Percentiles rank a stretch among this genome's conserved stretches.
Evolutionary conservation across 129 eudicot genomes (phyloP).

Genomic region (Flaveria linearis): DNA sequence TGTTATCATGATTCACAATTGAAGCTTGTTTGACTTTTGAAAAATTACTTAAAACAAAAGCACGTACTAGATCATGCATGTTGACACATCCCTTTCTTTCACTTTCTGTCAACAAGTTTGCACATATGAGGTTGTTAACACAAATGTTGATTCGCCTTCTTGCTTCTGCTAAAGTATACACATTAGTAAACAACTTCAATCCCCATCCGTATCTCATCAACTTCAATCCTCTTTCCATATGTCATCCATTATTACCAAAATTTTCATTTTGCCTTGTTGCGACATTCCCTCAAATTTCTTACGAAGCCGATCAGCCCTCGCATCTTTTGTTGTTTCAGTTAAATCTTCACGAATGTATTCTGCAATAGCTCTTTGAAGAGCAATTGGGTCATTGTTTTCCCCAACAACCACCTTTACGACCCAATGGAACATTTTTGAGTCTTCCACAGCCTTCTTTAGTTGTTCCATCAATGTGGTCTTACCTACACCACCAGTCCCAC

Average conservation of each 20-base stretch:
- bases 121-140: background rate
- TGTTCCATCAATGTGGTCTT: constrained; percentile 27
- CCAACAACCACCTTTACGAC: constrained; percentile 20
- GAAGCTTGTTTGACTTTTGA: constrained; percentile 1
- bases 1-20: background rate
- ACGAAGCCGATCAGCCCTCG: constrained; percentile 18
- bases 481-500: constrained; percentile 23
- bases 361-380: constrained; percentile 9
- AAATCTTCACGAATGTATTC: background rate
- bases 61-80: constrained; percentile 11
- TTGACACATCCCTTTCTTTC: background rate
- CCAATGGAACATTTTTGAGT: background rate
- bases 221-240: background rate
- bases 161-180: background rate
- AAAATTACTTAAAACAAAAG: constrained; percentile 6
- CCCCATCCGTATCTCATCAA: constrained; percentile 22
- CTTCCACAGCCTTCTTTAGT: background rate
- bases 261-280: background rate
- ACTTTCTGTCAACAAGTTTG: background rate
- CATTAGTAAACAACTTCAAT: background rate
- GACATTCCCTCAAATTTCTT: background rate
- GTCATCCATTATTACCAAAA: constrained; percentile 20
- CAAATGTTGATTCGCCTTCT: background rate
- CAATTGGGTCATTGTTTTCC: background rate
- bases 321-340: constrained; percentile 3